Evolutionary conservation across 2,329 filamentous ascomycete genomes (phyloP), one percentile per base, ranked within the genome.

Genomic region (Cryphonectria nitschkei): DNA sequence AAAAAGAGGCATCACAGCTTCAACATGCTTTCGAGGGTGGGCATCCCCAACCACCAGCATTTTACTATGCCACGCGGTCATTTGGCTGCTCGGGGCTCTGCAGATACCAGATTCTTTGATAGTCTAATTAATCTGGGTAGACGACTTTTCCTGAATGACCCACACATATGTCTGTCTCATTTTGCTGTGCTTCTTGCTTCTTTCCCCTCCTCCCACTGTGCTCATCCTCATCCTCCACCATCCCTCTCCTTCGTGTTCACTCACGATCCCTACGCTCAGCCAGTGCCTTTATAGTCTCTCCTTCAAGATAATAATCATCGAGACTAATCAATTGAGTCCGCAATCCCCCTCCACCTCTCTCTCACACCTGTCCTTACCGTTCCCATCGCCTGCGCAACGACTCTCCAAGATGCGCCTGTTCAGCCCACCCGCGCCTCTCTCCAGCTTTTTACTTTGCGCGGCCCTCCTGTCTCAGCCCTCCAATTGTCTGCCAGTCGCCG

Each of bases 1-100:
- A 29, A 16, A 39, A n/a, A 22, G 54, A 58, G 54, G n/a, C 58
- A 61, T 39, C 34, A 39, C 58, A 8, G 34, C 58, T 39, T 61
- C 58, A 16, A 60, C 19, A 39, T 61, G 16, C 32, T 34, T 39
- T 50, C 19, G 46, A 50, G 22, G 26, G 41, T 69, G 67, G 63
- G 22, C 52, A 52, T 65, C 50, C 68, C 68, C 70, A 72, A 72
- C 70, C 70, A 70, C 68, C 70, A 43, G 52, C 54, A 60, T 70
- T 70, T 70, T 29, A 11, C 9, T 29, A 39, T 34, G 26, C 54
- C 54, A 19, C 54, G 54, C 54, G 54, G 54, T 32, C 54, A 9
- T 50, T 50, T 19, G 46, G 7, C 9, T 1, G 6, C 22, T 50
- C 46, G 46, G 7, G 13, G 26, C 2, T 34, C 26, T 4, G 52